These are phyloP conservation scores for Daldinia sp. DNA, from an alignment of 2,329 filamentous ascomycete species.

Conservation along the genomic window DNA sequence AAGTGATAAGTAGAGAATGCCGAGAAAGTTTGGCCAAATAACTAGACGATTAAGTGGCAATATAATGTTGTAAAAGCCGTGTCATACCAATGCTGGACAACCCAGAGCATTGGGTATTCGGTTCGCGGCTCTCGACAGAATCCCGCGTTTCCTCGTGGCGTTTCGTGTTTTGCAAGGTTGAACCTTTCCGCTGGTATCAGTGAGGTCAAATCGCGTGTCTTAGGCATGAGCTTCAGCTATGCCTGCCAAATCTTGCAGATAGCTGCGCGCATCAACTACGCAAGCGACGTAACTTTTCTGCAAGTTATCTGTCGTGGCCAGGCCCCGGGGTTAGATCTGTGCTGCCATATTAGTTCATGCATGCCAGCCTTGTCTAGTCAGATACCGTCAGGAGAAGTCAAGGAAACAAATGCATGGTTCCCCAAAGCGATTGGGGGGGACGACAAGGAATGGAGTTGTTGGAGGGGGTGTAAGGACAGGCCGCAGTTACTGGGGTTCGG, in stretches of 20 bases:
- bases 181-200: constrained; percentile 38
- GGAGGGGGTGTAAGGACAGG: constrained; percentile 33
- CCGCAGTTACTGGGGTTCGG: constrained; percentile 25
- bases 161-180: constrained; percentile 36
- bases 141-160: constrained; percentile 40
- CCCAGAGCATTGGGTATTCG: constrained; percentile 10
- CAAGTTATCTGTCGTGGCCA: constrained; percentile 37
- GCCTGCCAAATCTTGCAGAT: constrained; percentile 35
- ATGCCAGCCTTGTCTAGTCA: constrained; percentile 37
- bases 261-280: constrained; percentile 31
- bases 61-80: constrained; percentile 1
- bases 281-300: constrained; percentile 36
- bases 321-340: constrained; percentile 35
- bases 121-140: constrained; percentile 31
- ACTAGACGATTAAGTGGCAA: constrained; percentile 10
- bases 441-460: constrained; percentile 34
- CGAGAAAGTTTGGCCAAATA: constrained; percentile 10
- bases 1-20: constrained; percentile 4
- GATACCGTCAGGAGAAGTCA: constrained; percentile 33
- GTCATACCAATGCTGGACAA: not conserved
- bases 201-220: constrained; percentile 31
- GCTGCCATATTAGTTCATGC: constrained; percentile 41
- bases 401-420: constrained; percentile 36
- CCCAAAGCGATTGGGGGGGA: constrained; percentile 28
- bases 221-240: constrained; percentile 29